These are phyloP conservation scores for Cucumis sativus DNA, from an alignment of 306 rosid species.

Conservation along the genomic window DNA sequence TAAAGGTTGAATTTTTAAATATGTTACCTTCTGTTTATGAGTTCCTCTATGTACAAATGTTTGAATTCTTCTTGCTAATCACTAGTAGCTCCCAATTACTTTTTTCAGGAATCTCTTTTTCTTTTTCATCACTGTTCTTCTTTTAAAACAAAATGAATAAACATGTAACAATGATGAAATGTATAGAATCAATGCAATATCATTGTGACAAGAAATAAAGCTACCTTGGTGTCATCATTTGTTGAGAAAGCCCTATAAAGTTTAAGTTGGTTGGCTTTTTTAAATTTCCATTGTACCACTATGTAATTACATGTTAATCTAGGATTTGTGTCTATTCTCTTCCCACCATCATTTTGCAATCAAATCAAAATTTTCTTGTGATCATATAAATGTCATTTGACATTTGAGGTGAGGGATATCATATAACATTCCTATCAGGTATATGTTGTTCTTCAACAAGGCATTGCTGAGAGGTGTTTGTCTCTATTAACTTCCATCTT, in stretches of 20 bases:
- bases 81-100: not conserved
- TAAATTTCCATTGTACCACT: not conserved
- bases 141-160: not conserved
- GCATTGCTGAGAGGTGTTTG: not conserved
- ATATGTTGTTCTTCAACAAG: not conserved
- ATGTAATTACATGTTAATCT: not conserved
- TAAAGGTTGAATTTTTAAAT: not conserved
- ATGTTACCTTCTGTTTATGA: not conserved
- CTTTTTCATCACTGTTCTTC: not conserved
- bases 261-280: not conserved
- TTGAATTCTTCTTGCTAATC: not conserved
- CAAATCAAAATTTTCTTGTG: not conserved
- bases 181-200: not conserved
- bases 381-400: not conserved
- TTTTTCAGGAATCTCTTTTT: not conserved
- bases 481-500: not conserved
- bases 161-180: not conserved
- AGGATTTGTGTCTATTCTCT: not conserved
- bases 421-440: not conserved
- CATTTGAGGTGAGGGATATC: not conserved
- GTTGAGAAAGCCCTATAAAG: not conserved
- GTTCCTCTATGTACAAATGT: not conserved
- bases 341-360: not conserved
- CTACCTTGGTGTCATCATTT: not conserved
- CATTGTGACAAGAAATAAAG: slow-evolving; percentile 1